Base-by-base conservation (phyloP, 2,329 filamentous ascomycete genomes). In the Botrytis fragariae region DNA sequence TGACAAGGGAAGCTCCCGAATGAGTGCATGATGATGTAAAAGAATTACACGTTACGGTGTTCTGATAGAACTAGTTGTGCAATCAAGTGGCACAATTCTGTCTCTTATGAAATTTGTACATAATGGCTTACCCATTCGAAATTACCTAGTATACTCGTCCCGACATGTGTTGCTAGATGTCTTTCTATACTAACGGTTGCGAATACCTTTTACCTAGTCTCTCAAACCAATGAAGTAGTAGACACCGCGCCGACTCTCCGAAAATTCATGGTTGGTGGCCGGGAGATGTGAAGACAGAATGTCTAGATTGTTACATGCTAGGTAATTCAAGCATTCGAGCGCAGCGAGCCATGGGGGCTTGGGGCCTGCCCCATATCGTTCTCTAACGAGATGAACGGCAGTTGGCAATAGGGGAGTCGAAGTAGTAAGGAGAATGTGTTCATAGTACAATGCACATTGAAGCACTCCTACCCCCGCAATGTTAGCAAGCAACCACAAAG, bases 391-490 rank as follows among this genome's bases (percentile, higher is more conserved):
- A 61, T 0, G 37, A n/a, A 61, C 37, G 22, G 12, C 35, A n/a
- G 10, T 1, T 0, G 20, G 25, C 22, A 1, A n/a, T 10, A 39
- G 25, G 7, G 35, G 0, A 16, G 2, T 25, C 12, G 9, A 39
- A 39, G 3, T 39, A 20, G 22, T 18, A n/a, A 39, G 59, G 1
- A 39, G 39, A n/a, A 9, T 9, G 35, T 39, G 22, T n/a, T 14
- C 14, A 61, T 61, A n/a, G 12, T 16, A 20, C 35, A 57, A 14
- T 57, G 48, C 25, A 18, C 6, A 18, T 57, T 29, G 4, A 39
- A 61, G 5, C 12, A 39, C 59, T 39, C 7, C 37, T 18, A 10
- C 18, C 2, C 32, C 35, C 4, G 22, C 35, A 39, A 61, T 8
- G 5, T 39, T n/a, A 16, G 35, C 37, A 29, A 61, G 25, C 6